A percentile compares a stretch with the other conserved stretches of the same genome.
Conservation (phyloP, 371 early-diverging fungal species). For the Zychaea mexicana region DNA sequence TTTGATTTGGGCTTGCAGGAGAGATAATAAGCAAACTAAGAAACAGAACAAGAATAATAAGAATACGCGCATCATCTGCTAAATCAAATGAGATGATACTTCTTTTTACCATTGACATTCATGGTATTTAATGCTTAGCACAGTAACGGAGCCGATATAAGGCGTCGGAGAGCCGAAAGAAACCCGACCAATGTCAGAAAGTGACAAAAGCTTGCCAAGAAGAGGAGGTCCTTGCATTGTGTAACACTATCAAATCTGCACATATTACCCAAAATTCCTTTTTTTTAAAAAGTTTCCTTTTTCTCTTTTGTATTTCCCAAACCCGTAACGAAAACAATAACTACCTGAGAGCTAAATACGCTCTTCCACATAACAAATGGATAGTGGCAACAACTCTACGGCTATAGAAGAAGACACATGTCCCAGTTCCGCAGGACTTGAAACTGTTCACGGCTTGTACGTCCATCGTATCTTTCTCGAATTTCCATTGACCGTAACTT, state of each 20-base stretch:
- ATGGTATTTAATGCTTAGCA: too few species aligned
- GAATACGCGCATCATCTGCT: too few species aligned
- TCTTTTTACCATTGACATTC: too few species aligned
- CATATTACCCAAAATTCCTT: neutral
- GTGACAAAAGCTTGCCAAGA: neutral
- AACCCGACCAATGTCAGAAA: too few species aligned
- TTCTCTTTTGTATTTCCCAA: neutral
- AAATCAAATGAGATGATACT: too few species aligned
- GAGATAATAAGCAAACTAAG: too few species aligned
- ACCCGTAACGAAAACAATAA: neutral
- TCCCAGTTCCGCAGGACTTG: conserved; percentile 20
- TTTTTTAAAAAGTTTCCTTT: neutral
- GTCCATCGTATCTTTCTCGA: conserved; percentile 9
- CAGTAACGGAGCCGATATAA: too few species aligned
- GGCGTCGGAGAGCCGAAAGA: too few species aligned
- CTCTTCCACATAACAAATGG: conserved; percentile 2
- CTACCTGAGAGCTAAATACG: neutral
- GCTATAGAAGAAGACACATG: conserved; percentile 8
- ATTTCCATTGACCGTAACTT: conserved; percentile 8
- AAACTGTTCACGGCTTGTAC: conserved; percentile 19
- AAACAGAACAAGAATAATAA: too few species aligned
- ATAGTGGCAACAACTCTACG: neutral
- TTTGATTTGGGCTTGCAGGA: too few species aligned
- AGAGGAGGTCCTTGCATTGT: neutral
- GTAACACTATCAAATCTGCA: neutral